Evolutionary conservation across 345 rosid species (phyloP).

Genomic region (Sisymbrium irio): DNA sequence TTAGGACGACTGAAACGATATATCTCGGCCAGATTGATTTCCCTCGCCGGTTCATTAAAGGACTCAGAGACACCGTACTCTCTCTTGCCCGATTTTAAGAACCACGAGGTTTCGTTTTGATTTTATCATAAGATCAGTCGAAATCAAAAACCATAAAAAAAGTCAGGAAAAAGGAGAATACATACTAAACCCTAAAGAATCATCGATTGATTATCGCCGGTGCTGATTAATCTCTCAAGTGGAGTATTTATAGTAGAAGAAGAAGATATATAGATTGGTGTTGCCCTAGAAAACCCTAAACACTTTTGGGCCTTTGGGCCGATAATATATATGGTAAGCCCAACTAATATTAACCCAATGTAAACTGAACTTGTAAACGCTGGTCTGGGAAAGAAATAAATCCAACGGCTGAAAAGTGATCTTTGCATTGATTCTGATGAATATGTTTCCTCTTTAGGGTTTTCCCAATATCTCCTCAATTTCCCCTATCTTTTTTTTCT

Average conservation of each 20-base stretch:
- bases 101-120: slow-evolving; percentile 32
- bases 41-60: slow-evolving; percentile 28
- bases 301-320: slow-evolving; percentile 15
- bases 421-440: not conserved
- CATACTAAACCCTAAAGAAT: not conserved
- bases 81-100: slow-evolving; percentile 25
- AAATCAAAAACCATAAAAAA: not conserved
- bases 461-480: no score
- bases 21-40: slow-evolving; percentile 33
- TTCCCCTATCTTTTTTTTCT: no score
- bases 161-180: no score
- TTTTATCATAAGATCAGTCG: no score
- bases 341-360: not conserved
- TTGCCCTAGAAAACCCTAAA: slow-evolving; percentile 27
- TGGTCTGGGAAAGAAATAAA: no score
- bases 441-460: no score
- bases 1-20: slow-evolving; percentile 39
- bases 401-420: not conserved
- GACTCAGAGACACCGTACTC: slow-evolving; percentile 40
- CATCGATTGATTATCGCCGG: not conserved
- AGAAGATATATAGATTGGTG: not conserved
- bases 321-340: not conserved
- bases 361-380: not conserved
- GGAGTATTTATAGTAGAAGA: slow-evolving; percentile 8
- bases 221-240: not conserved